phyloP scores from a whole-genome alignment of 371 early-diverging fungal species.

The Chytridium lagenaria region DNA sequence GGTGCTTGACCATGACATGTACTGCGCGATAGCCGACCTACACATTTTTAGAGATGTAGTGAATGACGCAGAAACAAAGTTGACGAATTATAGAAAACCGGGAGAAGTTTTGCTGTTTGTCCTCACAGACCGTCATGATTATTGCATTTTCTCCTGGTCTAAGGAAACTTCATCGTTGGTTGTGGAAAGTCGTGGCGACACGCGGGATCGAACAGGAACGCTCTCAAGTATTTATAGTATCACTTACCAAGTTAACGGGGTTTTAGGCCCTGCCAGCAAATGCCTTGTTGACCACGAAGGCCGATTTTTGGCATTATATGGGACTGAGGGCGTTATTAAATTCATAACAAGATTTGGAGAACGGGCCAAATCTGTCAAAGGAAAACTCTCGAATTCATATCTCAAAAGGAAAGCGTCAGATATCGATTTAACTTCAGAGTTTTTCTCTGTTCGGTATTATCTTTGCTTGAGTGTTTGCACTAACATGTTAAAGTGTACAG shows the following conservation, averaged over 20 bases:
- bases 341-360: slow-evolving; percentile 4
- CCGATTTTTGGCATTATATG: background rate
- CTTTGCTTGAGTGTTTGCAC: background rate
- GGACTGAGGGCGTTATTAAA: background rate
- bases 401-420: slow-evolving; percentile 12
- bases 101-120: slow-evolving; percentile 3
- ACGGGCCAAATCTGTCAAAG: background rate
- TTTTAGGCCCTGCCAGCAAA: background rate
- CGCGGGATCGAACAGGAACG: background rate
- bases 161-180: background rate
- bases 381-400: background rate
- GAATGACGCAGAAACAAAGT: too few species aligned
- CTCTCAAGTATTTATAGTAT: background rate
- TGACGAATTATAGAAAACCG: background rate
- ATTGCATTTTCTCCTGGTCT: background rate
- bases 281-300: background rate
- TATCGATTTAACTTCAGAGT: background rate
- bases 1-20: slow-evolving; percentile 7
- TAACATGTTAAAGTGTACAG: background rate
- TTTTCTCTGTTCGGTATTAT: background rate
- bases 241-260: background rate
- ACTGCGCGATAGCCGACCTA: background rate
- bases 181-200: background rate
- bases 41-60: background rate
- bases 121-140: background rate